Evolutionary conservation across 208 protist species (phyloP).

Genomic region (Borovskyia barvae): DNA sequence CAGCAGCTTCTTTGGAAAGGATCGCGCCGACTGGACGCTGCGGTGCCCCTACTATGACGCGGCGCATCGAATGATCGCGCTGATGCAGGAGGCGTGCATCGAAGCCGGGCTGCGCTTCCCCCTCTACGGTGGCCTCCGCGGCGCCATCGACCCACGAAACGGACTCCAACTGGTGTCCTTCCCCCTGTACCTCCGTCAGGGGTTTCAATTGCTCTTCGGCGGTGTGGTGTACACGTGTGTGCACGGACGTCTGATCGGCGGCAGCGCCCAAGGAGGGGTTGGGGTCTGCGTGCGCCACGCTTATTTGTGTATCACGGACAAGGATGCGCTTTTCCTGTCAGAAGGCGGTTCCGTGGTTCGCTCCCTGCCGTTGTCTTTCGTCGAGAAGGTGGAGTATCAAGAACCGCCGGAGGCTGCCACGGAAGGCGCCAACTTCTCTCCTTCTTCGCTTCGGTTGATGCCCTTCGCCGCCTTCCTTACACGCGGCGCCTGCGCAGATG

Average conservation of each 20-base stretch:
- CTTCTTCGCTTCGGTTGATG: not conserved
- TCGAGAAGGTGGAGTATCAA: slow-evolving; percentile 31
- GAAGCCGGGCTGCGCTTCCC: slow-evolving; percentile 34
- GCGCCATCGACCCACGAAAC: slow-evolving; percentile 43
- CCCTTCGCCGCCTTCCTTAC: slow-evolving; percentile 24
- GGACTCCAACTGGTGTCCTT: slow-evolving; percentile 28
- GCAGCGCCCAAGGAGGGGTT: slow-evolving; percentile 16
- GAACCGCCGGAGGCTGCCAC: too few species aligned
- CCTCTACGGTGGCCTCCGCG: slow-evolving; percentile 28
- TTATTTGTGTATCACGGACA: slow-evolving; percentile 42
- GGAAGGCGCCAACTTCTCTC: not conserved
- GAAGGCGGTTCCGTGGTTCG: slow-evolving; percentile 25
- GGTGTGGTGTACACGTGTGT: slow-evolving; percentile 44
- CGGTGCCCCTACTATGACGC: slow-evolving; percentile 21
- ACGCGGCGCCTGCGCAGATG: slow-evolving; percentile 4
- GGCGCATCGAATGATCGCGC: slow-evolving; percentile 18
- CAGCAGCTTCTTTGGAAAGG: slow-evolving; percentile 24
- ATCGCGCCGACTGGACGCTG: slow-evolving; percentile 25
- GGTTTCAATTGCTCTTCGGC: slow-evolving; percentile 20
- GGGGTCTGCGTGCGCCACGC: slow-evolving; percentile 28
- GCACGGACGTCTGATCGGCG: slow-evolving; percentile 34
- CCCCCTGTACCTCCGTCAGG: slow-evolving; percentile 30
- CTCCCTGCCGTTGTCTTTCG: slow-evolving; percentile 12
- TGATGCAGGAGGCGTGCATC: slow-evolving; percentile 37
- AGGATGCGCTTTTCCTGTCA: slow-evolving; percentile 25